Evolutionary conservation across 2,329 filamentous ascomycete species (phyloP).

Genomic region (Diaporthe citrichinensis): DNA sequence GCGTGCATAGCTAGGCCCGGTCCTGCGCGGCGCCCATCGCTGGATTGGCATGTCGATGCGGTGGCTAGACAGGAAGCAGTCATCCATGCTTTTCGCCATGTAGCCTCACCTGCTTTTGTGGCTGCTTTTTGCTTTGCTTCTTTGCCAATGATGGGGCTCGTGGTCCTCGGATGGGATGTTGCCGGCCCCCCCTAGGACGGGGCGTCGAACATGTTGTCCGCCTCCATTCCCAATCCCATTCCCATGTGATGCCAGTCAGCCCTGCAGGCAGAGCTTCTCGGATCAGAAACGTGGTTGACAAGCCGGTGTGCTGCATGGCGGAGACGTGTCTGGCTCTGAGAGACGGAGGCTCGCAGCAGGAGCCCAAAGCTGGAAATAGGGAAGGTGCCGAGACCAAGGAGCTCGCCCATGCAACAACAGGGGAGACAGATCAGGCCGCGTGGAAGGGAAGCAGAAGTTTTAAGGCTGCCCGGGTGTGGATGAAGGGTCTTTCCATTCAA

Average conservation of each 20-base stretch:
- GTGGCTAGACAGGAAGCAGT: constrained; percentile 28
- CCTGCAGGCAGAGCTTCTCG: constrained; percentile 6
- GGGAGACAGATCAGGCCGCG: constrained; percentile 3
- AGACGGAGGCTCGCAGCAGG: constrained; percentile 35
- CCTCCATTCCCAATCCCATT: background rate
- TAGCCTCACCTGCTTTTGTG: constrained; percentile 29
- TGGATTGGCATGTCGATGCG: constrained; percentile 32
- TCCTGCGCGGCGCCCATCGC: background rate
- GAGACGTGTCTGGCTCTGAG: constrained; percentile 37
- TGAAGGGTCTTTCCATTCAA: constrained; percentile 13
- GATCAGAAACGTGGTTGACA: constrained; percentile 36
- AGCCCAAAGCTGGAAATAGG: constrained; percentile 6
- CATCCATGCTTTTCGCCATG: constrained; percentile 24
- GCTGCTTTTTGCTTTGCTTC: constrained; percentile 11
- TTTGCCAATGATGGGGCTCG: constrained; percentile 8
- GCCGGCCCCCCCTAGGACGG: background rate
- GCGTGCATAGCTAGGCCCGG: constrained; percentile 27
- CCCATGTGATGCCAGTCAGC: constrained; percentile 32
- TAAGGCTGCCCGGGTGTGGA: constrained; percentile 29
- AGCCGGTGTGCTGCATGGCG: constrained; percentile 26
- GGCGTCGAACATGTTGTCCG: constrained; percentile 8
- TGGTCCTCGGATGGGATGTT: constrained; percentile 10
- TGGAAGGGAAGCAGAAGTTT: constrained; percentile 18
- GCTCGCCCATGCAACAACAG: constrained; percentile 32
- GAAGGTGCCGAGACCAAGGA: constrained; percentile 22